Base-by-base conservation (phyloP, 2,329 filamentous ascomycete genomes). In the Ustulina deusta region DNA sequence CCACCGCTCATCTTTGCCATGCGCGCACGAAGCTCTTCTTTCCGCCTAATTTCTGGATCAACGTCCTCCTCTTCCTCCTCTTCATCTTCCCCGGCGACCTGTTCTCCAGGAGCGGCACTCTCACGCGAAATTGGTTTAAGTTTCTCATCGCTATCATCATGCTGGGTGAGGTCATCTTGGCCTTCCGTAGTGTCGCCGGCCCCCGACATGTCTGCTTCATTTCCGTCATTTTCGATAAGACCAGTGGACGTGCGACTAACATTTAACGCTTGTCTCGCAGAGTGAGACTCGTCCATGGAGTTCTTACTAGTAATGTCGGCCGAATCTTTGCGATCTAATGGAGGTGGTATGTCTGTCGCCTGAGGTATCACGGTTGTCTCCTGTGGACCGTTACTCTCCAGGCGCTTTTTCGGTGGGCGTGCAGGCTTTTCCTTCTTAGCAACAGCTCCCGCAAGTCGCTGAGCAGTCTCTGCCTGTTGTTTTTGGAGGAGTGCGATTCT, bases 1-100 rank as follows among this genome's bases (percentile, higher is more conserved):
- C 95, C 95, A 63, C 95, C 95, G 73, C 95, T 97, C 91, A 99
- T 96, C 82, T 97, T 97, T 52, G 96, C 96, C 93, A 99, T 99
- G 74, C 96, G 90, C 69, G 96, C 94, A 68, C 96, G 89, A 36
- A 99, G 85, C 78, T 97, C 95, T 81, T 97, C 90, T 77, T 91
- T 92, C 60, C 94, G 91, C 72, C 89, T 90, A 25, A 93, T 86
- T 78, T 99, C 96, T 0, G 94, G 93, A 75, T 98, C 94, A 59
- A 97, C 84, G 17, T 97, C 93, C 32, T 94, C 92, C 55, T 94
- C 91, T 22, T 92, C 89, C 2, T 88, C 88, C 11, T 87, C 88
- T 2, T 86, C 87, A 20, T 86, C 86, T 25, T 86, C 85, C 11
- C 81, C 83, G 17, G 82, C 83, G 9, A 77, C 78, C 9, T 81